These are phyloP conservation scores for Phallus indusiatus DNA, from an alignment of 768 basidiomycete species.

Conservation along the genomic window DNA sequence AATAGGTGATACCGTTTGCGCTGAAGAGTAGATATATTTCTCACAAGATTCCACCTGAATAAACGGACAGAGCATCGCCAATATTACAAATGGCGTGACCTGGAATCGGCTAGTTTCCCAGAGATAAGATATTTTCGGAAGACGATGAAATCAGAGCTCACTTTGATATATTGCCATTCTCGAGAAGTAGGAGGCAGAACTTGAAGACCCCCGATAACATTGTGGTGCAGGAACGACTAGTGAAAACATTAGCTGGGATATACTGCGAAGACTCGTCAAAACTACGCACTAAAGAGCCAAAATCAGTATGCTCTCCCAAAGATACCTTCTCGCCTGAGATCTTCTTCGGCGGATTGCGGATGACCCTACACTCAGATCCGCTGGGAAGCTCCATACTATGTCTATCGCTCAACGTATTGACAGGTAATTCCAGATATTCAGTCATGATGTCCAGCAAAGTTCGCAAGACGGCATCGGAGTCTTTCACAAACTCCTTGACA, in stretches of 20 bases:
- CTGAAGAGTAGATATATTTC: background rate
- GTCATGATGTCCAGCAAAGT: slow-evolving; percentile 23
- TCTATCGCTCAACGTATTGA: slow-evolving; percentile 19
- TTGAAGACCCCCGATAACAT: slow-evolving; percentile 60
- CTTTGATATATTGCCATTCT: slow-evolving; percentile 62
- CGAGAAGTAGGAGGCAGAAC: slow-evolving; percentile 53
- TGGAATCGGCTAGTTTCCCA: slow-evolving; percentile 33
- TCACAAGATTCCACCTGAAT: slow-evolving; percentile 50
- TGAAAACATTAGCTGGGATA: background rate
- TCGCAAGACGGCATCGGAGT: slow-evolving; percentile 22
- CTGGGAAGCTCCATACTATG: slow-evolving; percentile 23
- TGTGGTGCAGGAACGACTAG: slow-evolving; percentile 54
- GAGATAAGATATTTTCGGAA: background rate
- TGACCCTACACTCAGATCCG: slow-evolving; percentile 24
- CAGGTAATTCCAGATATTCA: slow-evolving; percentile 24
- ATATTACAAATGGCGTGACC: slow-evolving; percentile 52
- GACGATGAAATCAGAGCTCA: slow-evolving; percentile 10
- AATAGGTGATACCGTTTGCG: background rate
- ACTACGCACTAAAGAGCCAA: slow-evolving; percentile 22
- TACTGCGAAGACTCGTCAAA: background rate
- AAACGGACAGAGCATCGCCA: slow-evolving; percentile 51
- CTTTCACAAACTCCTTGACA: slow-evolving; percentile 21
- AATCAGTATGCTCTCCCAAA: slow-evolving; percentile 29
- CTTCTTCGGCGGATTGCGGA: slow-evolving; percentile 22
- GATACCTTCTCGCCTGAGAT: slow-evolving; percentile 20